These are phyloP conservation scores for Zygnema circumcarinatum DNA, from an alignment of 139 green algal species.

Conservation along the genomic window DNA sequence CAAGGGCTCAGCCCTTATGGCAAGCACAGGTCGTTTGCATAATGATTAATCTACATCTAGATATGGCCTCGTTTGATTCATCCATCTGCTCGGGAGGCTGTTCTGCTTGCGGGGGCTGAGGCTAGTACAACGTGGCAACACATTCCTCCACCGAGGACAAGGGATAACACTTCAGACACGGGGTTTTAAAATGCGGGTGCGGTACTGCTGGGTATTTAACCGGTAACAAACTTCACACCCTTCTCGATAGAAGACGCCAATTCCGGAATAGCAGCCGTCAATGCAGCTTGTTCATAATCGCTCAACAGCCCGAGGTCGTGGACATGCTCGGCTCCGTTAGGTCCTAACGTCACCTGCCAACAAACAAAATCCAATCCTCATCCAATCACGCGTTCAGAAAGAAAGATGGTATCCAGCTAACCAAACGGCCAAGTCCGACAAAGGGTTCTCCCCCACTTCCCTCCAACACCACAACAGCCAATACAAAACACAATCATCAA, in stretches of 20 bases:
- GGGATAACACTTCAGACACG: too few relatives aligned
- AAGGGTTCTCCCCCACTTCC: not conserved
- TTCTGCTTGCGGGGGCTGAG: too few relatives aligned
- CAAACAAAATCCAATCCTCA: not conserved
- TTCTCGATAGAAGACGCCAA: constrained; percentile 62
- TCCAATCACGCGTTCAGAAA: not conserved
- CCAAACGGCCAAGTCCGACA: not conserved
- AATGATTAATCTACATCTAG: too few relatives aligned
- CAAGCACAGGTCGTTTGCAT: too few relatives aligned
- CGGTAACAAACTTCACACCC: constrained; percentile 59
- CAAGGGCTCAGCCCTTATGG: too few relatives aligned
- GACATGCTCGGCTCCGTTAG: constrained; percentile 73
- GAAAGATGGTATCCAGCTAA: not conserved
- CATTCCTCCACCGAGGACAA: too few relatives aligned
- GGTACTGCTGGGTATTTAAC: too few relatives aligned
- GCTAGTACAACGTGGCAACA: too few relatives aligned
- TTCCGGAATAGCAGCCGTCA: constrained; percentile 68
- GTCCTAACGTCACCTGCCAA: constrained; percentile 56
- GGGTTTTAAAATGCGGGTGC: too few relatives aligned
- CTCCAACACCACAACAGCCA: not conserved
- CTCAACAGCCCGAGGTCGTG: constrained; percentile 81
- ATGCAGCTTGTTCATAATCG: constrained; percentile 85
- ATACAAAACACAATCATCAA: not conserved
- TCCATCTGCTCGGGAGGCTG: too few relatives aligned
- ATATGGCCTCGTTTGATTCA: too few relatives aligned